A percentile compares a stretch with the other conserved stretches of the same genome.
phyloP scores from a whole-genome alignment of 345 rosid species.

The Lepidium didymum region DNA sequence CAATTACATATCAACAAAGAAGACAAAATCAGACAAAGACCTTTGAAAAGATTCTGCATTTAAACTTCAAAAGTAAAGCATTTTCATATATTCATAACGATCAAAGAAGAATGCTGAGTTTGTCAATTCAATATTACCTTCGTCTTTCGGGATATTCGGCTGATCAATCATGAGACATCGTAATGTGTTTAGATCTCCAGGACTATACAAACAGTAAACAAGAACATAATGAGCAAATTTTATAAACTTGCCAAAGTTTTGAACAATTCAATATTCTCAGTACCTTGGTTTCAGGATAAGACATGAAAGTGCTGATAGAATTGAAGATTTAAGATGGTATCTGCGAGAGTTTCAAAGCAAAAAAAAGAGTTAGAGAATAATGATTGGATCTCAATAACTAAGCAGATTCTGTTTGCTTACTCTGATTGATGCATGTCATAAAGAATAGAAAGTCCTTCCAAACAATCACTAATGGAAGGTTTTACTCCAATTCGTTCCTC shows the following conservation, averaged over 20 bases:
- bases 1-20: not conserved
- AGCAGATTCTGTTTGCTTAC: conserved; percentile 31
- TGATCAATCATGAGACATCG: conserved; percentile 73
- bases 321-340: conserved; percentile 56
- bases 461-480: conserved; percentile 62
- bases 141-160: conserved; percentile 66
- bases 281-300: conserved; percentile 62
- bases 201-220: conserved; percentile 27
- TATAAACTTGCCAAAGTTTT: not conserved
- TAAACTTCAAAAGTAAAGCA: not conserved
- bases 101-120: not conserved
- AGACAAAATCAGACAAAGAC: not conserved
- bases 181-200: conserved; percentile 49
- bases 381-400: not conserved
- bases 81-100: not conserved
- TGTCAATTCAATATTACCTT: conserved; percentile 37
- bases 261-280: not conserved
- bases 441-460: conserved; percentile 63
- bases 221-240: not conserved
- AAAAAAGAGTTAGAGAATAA: not conserved
- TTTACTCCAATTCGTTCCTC: conserved; percentile 59
- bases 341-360: conserved; percentile 22
- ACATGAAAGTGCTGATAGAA: conserved; percentile 61
- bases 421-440: conserved; percentile 64
- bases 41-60: not conserved